Evolutionary conservation across 257 asterid species (phyloP), one percentile per base, ranked within the genome.

Genomic region (Solanum boliviense): DNA sequence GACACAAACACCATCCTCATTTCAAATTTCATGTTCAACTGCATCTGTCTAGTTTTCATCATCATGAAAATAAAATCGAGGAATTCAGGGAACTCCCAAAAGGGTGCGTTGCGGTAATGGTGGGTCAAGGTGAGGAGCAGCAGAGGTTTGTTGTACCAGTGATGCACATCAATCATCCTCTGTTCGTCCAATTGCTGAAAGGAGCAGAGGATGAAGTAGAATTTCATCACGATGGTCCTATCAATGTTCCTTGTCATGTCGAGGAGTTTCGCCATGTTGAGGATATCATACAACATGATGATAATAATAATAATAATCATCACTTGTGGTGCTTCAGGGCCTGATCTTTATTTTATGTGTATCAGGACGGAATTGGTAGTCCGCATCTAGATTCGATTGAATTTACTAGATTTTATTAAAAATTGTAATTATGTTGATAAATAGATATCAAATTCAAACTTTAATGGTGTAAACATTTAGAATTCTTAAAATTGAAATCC

Each of bases 161-260:
- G 87, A 73, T 73, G 34, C 93, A 94, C 87, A 86, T 94, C 56
- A 94, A 94, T 67, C 95, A 94, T 85, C 97, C 95, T 84, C 87
- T 92, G 44, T 94, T 94, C 87, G 35, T 58, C 90, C 92, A 88
- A 91, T 89, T 94, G 90, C 89, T 94, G 36, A 90, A 93, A 90
- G 93, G 83, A 87, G 92, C 95, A 87, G 95, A 94, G 92, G 93
- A 94, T 89, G 98, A 93, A 91, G 91, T 92, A 87, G 98, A 95
- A 27, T 93, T 94, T 90, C 84, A 89, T 79, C 95, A 94, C 84
- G 73, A 88, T 32, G 97, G 97, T 3, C 89, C 94, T 78, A 92
- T 94, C 87, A 94, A 90, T 71, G 91, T 94, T 1, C 97, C 97
- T 3, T 94, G 97, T 88, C 94, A 89, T 68, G 93, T 93, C 84